Evolutionary conservation across 192 early-diverging fungal species (phyloP), one percentile per base, ranked within the genome.

Genomic region (Glomus cerebriforme): DNA sequence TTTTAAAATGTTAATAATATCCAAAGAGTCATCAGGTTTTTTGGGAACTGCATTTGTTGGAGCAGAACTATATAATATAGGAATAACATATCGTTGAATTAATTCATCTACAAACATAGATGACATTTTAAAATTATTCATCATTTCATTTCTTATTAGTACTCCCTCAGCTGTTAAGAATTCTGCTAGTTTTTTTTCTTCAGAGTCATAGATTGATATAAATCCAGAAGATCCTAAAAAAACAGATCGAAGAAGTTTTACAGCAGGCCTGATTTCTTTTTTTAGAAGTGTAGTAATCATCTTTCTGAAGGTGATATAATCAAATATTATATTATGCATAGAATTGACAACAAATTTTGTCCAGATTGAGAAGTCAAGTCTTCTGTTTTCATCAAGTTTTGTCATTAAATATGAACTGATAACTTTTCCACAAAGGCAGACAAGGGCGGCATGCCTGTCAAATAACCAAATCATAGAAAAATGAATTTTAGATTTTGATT

Each of bases 1-100:
- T 66, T 79, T 79, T 26, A 82, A 68, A 43, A 80, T 74, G 24
- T 70, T 72, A n/a, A 82, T 24, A 59, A 77, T 79, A 77, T 79
- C 66, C 78, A 82, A n/a, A 65, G 22, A 70, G 4, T 26, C 31
- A 60, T 64, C 66, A 43, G 27, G 43, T 78, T 19, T 64, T 64
- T 62, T 47, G 54, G 81, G 81, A 62, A 78, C 37, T 68, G 64
- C 26, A 34, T 9, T 27, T 68, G 34, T 26, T 54, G 77, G 77
- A 24, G 64, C 37, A 37, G 63, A 68, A 10, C 5, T 24, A 64
- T 67, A 78, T 29, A 68, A 49, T 78, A 22, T 22, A 58, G 65
- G 27, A 79, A 79, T 71, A 59, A 71, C 78, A 9, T n/a, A 7
- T 59, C 39, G 24, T 29, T 19, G 66, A 63, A 79, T 79, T 19